These are phyloP conservation scores for Leishmania lainsoni DNA, from an alignment of 208 protist species.

Conservation along the genomic window DNA sequence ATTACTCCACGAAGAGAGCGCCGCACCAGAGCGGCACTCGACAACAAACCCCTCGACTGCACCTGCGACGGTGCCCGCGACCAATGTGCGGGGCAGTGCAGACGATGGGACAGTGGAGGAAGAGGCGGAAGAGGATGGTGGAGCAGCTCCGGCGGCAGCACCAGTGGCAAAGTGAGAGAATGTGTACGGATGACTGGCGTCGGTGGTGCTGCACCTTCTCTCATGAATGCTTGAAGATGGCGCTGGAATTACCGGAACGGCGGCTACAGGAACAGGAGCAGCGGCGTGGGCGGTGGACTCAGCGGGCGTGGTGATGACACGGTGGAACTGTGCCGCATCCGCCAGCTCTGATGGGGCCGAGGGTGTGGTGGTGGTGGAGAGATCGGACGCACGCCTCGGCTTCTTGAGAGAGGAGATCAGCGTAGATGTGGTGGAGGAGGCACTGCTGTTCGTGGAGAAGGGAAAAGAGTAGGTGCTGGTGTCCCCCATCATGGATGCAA, in stretches of 20 bases:
- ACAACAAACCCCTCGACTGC: not conserved
- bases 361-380: not conserved
- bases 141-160: not conserved
- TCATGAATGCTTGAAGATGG: conserved; percentile 12
- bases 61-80: not conserved
- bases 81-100: not conserved
- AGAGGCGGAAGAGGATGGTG: not conserved
- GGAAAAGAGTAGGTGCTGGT: not conserved
- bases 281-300: not conserved
- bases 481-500: conserved; percentile 62
- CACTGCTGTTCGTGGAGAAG: conserved; percentile 16
- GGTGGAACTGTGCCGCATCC: not conserved
- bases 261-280: not conserved
- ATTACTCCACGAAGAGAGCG: not conserved
- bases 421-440: conserved; percentile 1
- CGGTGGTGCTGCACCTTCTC: not conserved
- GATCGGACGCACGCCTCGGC: not conserved
- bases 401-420: conserved; percentile 3
- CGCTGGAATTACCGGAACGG: not conserved
- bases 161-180: not conserved
- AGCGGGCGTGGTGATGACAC: not conserved
- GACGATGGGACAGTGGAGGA: not conserved
- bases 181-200: not conserved
- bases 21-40: not conserved
- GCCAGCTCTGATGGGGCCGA: conserved; percentile 17